phyloP scores from a whole-genome alignment of 1,139 yeast species.

The Yamadazyma membranifaciens region DNA sequence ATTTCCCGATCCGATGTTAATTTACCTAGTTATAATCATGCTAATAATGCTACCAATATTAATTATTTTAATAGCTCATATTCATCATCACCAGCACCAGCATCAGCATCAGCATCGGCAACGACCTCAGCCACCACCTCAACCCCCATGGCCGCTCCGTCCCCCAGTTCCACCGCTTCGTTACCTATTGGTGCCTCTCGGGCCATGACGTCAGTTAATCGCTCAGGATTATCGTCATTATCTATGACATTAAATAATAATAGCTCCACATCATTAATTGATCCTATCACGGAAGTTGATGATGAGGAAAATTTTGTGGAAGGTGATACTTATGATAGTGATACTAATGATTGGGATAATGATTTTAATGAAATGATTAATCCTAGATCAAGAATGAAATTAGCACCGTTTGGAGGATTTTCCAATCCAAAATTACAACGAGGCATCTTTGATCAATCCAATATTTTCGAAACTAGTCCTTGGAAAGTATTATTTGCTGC shows the following conservation, averaged over 20 bases:
- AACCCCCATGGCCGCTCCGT: slow-evolving; percentile 8
- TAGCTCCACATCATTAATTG: slow-evolving; percentile 32
- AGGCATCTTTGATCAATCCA: slow-evolving; percentile 42
- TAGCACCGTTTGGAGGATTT: slow-evolving; percentile 79
- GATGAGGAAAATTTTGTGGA: slow-evolving; percentile 10
- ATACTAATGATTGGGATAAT: slow-evolving; percentile 21
- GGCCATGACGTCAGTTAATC: slow-evolving; percentile 3
- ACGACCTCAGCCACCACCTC: slow-evolving; percentile 5
- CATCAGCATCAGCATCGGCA: slow-evolving; percentile 2
- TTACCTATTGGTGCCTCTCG: too few species aligned
- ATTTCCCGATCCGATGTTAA: slow-evolving; percentile 38
- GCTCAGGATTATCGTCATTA: slow-evolving; percentile 16
- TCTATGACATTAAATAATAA: slow-evolving; percentile 24
- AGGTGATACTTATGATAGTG: slow-evolving; percentile 19
- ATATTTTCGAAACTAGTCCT: slow-evolving; percentile 67
- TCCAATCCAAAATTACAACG: slow-evolving; percentile 54
- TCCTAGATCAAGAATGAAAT: slow-evolving; percentile 25
- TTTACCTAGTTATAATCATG: slow-evolving; percentile 17
- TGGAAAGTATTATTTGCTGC: slow-evolving; percentile 70
- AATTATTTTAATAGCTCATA: background rate
- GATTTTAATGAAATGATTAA: slow-evolving; percentile 31
- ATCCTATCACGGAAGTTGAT: slow-evolving; percentile 23
- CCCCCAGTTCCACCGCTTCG: too few species aligned
- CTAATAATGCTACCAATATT: background rate
- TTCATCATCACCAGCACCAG: background rate